phyloP scores from a whole-genome alignment of 75 land plant species.

The Azolla pinnata region DNA sequence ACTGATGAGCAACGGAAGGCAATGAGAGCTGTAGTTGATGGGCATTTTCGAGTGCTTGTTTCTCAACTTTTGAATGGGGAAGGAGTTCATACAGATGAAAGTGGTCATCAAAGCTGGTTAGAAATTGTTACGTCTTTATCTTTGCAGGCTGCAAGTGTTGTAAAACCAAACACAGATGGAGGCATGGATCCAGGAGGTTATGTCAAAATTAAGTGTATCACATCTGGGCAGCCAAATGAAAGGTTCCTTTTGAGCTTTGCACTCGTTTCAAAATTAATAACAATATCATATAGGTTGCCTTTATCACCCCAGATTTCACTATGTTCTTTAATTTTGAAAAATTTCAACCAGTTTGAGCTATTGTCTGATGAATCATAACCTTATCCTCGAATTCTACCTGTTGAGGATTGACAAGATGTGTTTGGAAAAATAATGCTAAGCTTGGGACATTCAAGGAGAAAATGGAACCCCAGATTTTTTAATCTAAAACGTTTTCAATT shows the following conservation, averaged over 20 bases:
- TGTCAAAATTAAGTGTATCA: slow-evolving; percentile 89
- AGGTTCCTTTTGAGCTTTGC: slow-evolving; percentile 34
- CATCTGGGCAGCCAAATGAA: slow-evolving; percentile 55
- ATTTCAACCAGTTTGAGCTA: slow-evolving; percentile 2
- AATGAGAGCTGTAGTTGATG: slow-evolving; percentile 56
- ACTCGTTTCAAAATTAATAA: neutral
- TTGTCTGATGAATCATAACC: too few relatives aligned
- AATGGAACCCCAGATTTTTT: too few relatives aligned
- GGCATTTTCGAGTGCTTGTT: slow-evolving; percentile 62
- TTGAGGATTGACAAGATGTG: too few relatives aligned
- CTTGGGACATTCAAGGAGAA: too few relatives aligned
- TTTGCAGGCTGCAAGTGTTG: slow-evolving; percentile 71
- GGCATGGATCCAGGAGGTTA: slow-evolving; percentile 75
- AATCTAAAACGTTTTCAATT: too few relatives aligned
- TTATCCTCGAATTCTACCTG: too few relatives aligned
- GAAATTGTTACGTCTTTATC: slow-evolving; percentile 68
- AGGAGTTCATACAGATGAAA: slow-evolving; percentile 33
- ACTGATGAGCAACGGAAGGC: slow-evolving; percentile 43
- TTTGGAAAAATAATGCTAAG: too few relatives aligned
- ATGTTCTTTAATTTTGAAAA: neutral
- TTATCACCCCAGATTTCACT: neutral
- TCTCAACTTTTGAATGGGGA: slow-evolving; percentile 47
- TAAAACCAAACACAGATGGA: slow-evolving; percentile 65
- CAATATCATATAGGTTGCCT: too few relatives aligned
- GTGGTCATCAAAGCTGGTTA: slow-evolving; percentile 45